Evolutionary conservation across 257 asterid species (phyloP).

Genomic region (Scutellaria minor): DNA sequence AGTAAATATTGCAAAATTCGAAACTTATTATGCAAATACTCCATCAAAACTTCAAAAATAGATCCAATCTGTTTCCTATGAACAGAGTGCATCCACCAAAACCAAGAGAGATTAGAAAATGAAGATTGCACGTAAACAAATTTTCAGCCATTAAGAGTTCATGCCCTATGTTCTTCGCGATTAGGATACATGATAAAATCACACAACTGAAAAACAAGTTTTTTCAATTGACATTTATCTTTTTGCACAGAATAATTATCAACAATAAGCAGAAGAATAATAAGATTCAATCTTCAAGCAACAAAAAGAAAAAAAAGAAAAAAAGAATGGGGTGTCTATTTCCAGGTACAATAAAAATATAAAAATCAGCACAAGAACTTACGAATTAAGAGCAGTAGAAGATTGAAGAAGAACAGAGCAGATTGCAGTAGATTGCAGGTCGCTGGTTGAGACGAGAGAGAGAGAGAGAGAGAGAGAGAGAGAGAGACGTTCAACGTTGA

Average conservation of each 20-base stretch:
- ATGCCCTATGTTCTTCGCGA: not conserved
- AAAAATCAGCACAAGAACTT: not conserved
- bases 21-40: not conserved
- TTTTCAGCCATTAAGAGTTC: not conserved
- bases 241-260: not conserved
- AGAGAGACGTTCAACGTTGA: no score
- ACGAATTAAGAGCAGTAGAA: slow-evolving; percentile 9
- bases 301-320: not conserved
- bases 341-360: not conserved
- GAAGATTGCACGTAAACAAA: not conserved
- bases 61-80: not conserved
- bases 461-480: not conserved
- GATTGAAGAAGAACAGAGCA: slow-evolving; percentile 22
- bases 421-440: slow-evolving; percentile 7
- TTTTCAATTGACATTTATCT: not conserved
- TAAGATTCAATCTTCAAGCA: slow-evolving; percentile 26
- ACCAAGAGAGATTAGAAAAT: not conserved
- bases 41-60: not conserved
- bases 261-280: not conserved
- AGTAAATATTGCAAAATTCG: not conserved
- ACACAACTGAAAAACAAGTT: slow-evolving; percentile 1
- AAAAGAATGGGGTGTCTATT: not conserved
- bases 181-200: not conserved
- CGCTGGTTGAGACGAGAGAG: slow-evolving; percentile 16
- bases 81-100: slow-evolving; percentile 6